Evolutionary conservation across 768 basidiomycete species (phyloP).

Genomic region (Pholiota conissans): DNA sequence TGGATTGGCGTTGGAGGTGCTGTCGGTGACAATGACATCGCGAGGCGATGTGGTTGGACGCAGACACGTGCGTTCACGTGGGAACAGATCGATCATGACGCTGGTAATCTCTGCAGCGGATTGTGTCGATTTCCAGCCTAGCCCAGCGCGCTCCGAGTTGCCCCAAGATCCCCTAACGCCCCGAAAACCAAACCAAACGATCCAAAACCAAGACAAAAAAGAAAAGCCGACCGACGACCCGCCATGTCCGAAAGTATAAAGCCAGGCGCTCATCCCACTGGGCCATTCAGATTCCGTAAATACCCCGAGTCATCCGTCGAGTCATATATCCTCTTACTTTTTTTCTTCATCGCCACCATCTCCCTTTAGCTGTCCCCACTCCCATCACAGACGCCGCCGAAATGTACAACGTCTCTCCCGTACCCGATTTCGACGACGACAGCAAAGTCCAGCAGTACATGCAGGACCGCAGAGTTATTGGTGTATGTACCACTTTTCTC

Average conservation of each 20-base stretch:
- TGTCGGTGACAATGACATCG: background rate
- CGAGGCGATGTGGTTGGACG: background rate
- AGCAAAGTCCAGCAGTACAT: constrained; percentile 70
- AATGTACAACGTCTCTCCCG: constrained; percentile 59
- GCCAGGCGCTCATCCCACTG: constrained; percentile 15
- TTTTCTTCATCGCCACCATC: no score
- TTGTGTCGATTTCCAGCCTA: background rate
- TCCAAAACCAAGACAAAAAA: background rate
- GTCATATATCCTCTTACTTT: constrained; percentile 24
- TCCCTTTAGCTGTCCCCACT: constrained; percentile 36
- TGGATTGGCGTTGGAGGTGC: no score
- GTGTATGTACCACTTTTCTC: constrained; percentile 47
- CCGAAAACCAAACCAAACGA: background rate
- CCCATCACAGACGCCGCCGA: constrained; percentile 28
- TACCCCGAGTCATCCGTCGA: constrained; percentile 15
- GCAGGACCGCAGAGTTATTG: constrained; percentile 78
- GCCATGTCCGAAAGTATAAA: constrained; percentile 29
- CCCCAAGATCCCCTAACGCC: background rate
- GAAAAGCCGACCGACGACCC: background rate
- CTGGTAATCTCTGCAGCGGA: background rate
- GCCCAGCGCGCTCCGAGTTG: background rate
- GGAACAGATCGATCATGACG: background rate
- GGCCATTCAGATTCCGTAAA: constrained; percentile 29
- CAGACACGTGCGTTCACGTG: background rate
- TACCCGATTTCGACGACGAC: constrained; percentile 64